Base-by-base conservation (phyloP, 2,329 filamentous ascomycete genomes). In the Elsinoe necatrix region DNA sequence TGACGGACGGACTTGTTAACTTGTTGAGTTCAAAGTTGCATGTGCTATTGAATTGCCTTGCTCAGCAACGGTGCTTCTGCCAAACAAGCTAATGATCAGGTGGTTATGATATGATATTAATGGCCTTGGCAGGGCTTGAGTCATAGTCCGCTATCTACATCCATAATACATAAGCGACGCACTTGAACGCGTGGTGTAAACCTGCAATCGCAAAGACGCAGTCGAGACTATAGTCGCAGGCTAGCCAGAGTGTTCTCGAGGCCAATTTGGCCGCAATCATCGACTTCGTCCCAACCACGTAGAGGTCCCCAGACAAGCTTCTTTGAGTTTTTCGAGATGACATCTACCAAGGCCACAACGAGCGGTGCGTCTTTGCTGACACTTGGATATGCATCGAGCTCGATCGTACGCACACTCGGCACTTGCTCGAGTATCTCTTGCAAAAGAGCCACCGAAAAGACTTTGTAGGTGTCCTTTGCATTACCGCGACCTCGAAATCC, bases 371-470 rank as follows among this genome's bases (percentile, higher is more conserved):
- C 76, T 66, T 83, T 84, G 67, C 80, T 80, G 3, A 91, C 83
- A 55, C 80, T 80, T 0, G 78, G 71, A 66, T 79, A 87, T 0
- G 79, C 86, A 68, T 91, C 87, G 60, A 91, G 86, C 63, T 87
- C 79, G 18, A 90, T 74, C 1, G 74, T 72, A 7, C 76, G 66
- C 1, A 87, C 67, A 35, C 73, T 76, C 0, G 84, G 81, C 57
- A 86, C 69, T 56, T 76, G 75, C 1, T 73, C 71, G 1, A 89
- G 65, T 2, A 89, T 75, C 6, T 72, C 74, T 3, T 71, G 69
- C 5, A 90, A 66, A 25, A 90, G 69, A 1, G 73, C 71, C 9
- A 77, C 72, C 23, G 80, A 83, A 64, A 89, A 90, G 4, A 69
- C 69, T 59, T 88, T 86, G 65, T 88, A 91, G 61, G 86, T 89